Conservation (phyloP, 768 basidiomycete species). For the Amanita rimosa region DNA sequence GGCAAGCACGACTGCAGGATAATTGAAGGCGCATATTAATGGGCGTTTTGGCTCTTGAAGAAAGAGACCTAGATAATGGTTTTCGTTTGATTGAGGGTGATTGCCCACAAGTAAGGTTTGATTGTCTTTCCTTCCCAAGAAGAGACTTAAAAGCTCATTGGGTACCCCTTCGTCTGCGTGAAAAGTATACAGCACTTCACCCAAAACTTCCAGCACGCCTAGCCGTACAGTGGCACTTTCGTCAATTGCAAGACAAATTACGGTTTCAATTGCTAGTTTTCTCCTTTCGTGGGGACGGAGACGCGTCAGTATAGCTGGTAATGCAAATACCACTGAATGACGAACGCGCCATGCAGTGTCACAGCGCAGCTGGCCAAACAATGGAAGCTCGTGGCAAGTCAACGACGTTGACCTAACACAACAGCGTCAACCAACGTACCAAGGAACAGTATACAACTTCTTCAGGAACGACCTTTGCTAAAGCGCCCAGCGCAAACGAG, state of each 20-base stretch:
- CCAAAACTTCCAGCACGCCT: slow-evolving; percentile 77
- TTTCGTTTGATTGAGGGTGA: slow-evolving; percentile 6
- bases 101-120: slow-evolving; percentile 3
- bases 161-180: slow-evolving; percentile 59
- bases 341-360: slow-evolving; percentile 78
- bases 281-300: slow-evolving; percentile 48
- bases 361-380: slow-evolving; percentile 58
- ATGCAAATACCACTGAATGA: slow-evolving; percentile 76
- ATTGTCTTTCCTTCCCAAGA: slow-evolving; percentile 52
- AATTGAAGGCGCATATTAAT: slow-evolving; percentile 79
- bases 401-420: slow-evolving; percentile 1
- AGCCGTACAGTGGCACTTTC: slow-evolving; percentile 57
- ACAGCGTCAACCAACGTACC: slow-evolving; percentile 25
- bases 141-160: slow-evolving; percentile 59
- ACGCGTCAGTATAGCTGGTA: slow-evolving; percentile 69
- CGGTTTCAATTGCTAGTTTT: slow-evolving; percentile 52
- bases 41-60: slow-evolving; percentile 61
- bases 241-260: slow-evolving; percentile 54
- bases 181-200: slow-evolving; percentile 84
- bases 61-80: slow-evolving; percentile 26
- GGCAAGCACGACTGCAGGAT: slow-evolving; percentile 81
- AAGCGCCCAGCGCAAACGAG: slow-evolving; percentile 76
- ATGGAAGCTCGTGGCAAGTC: slow-evolving; percentile 47
- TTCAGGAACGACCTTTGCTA: slow-evolving; percentile 79
- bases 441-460: slow-evolving; percentile 56